These are phyloP conservation scores for Hypoxylon sp. DNA, from an alignment of 2,329 filamentous ascomycete species.

Conservation along the genomic window DNA sequence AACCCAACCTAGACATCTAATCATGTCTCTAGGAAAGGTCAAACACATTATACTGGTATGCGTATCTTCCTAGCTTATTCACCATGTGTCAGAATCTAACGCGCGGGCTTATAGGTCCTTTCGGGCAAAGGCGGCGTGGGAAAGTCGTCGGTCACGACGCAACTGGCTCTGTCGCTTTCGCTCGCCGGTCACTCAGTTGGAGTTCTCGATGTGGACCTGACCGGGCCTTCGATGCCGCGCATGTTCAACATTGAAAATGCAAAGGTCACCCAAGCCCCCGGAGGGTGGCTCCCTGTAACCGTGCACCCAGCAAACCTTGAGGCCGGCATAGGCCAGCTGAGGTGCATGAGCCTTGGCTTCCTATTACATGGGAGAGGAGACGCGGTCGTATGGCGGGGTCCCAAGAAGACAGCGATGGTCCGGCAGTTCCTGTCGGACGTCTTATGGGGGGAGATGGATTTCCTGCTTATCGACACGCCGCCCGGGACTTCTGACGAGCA, in stretches of 20 bases:
- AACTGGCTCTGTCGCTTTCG: conserved; percentile 88
- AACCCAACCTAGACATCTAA: too few species aligned
- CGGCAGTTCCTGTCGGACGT: conserved; percentile 94
- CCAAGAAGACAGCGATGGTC: conserved; percentile 99
- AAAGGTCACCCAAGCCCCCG: conserved; percentile 90
- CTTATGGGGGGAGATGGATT: conserved; percentile 87
- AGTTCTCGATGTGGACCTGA: conserved; percentile 95
- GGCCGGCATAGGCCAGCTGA: conserved; percentile 67
- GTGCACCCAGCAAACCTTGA: conserved; percentile 71
- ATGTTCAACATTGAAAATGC: conserved; percentile 89
- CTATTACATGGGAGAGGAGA: conserved; percentile 83
- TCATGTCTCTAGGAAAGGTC: conserved; percentile 73
- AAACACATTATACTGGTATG: conserved; percentile 79
- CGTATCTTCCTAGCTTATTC: conserved; percentile 19
- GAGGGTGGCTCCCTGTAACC: conserved; percentile 89
- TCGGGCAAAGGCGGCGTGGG: conserved; percentile 98
- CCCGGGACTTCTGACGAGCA: conserved; percentile 97
- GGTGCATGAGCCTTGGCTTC: conserved; percentile 94
- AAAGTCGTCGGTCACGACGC: conserved; percentile 97
- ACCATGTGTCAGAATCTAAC: conserved; percentile 13
- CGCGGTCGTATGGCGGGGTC: conserved; percentile 95
- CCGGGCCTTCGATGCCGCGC: conserved; percentile 93
- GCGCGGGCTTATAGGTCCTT: conserved; percentile 63
- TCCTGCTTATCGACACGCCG: conserved; percentile 92
- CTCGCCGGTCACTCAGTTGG: conserved; percentile 88